phyloP scores from a whole-genome alignment of 2,329 filamentous ascomycete species.

The Onygenales sp. region DNA sequence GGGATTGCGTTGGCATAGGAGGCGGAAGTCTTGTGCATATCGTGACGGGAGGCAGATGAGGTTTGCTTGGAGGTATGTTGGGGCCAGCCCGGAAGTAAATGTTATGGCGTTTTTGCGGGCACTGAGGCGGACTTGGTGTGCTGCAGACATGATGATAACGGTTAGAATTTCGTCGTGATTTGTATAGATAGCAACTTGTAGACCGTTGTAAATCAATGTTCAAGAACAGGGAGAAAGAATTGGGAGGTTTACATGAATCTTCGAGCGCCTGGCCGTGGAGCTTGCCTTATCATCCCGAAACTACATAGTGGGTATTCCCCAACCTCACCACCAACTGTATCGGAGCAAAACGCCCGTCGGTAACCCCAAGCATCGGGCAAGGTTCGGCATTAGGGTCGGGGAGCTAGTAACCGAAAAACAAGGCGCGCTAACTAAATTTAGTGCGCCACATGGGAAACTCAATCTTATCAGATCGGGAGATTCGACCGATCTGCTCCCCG shows the following conservation, averaged over 20 bases:
- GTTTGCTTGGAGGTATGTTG: constrained; percentile 52
- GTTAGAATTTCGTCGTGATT: neutral
- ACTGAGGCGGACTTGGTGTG: neutral
- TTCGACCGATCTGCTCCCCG: neutral
- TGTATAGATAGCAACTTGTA: neutral
- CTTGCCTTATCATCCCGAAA: too few relatives aligned
- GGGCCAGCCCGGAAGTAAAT: constrained; percentile 46
- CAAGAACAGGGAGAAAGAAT: too few relatives aligned
- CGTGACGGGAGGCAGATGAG: constrained; percentile 49
- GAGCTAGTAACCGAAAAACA: too few relatives aligned
- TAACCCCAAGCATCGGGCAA: neutral
- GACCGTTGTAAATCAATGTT: neutral
- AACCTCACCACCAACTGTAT: too few relatives aligned
- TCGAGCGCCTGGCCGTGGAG: too few relatives aligned
- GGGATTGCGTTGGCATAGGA: constrained; percentile 52
- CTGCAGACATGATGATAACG: neutral
- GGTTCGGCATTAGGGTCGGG: too few relatives aligned
- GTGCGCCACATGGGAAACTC: neutral
- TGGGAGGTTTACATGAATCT: too few relatives aligned
- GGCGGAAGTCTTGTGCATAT: constrained; percentile 49
- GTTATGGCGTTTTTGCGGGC: constrained; percentile 2
- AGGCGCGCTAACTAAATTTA: neutral
- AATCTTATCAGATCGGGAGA: constrained; percentile 5
- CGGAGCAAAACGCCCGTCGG: too few relatives aligned
- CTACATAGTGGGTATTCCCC: too few relatives aligned